These are phyloP conservation scores for Musa schizocarpa DNA, from an alignment of 176 grass and related monocot genomes.

Conservation along the genomic window DNA sequence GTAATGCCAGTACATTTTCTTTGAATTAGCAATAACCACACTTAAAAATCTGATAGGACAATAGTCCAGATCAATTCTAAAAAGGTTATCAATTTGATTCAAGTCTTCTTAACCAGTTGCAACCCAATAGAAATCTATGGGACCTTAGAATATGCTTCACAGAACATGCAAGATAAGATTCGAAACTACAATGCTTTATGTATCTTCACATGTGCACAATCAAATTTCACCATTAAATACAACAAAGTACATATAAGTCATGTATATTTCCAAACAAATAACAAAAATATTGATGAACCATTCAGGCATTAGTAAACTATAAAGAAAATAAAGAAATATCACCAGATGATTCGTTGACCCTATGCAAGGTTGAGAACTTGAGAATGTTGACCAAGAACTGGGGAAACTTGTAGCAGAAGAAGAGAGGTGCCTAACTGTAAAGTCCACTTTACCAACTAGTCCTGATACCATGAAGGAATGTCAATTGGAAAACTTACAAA, in stretches of 20 bases:
- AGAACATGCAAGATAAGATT: not conserved
- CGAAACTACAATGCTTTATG: not conserved
- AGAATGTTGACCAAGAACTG: conserved; percentile 54
- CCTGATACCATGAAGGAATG: conserved; percentile 34
- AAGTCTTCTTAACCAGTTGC: not conserved
- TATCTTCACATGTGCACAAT: not conserved
- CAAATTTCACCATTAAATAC: not conserved
- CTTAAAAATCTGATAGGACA: too few species aligned
- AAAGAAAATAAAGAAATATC: not conserved
- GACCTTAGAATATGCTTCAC: too few species aligned
- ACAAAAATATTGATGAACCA: not conserved
- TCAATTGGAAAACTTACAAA: conserved; percentile 1
- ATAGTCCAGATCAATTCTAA: not conserved
- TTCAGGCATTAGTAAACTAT: not conserved
- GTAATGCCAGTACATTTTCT: not conserved
- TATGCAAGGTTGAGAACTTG: conserved; percentile 72
- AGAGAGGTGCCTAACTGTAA: conserved; percentile 95
- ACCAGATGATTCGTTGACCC: conserved; percentile 35
- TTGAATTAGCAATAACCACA: too few species aligned
- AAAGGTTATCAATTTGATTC: not conserved
- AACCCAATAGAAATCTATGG: not conserved
- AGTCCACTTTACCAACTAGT: conserved; percentile 91
- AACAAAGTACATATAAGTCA: not conserved
- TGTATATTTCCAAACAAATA: not conserved
- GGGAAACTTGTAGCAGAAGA: conserved; percentile 63